A percentile compares a stretch with the other conserved stretches of the same genome.
Evolutionary conservation across 164 flowering plant genomes (phyloP).

Genomic region (Santalum album): DNA sequence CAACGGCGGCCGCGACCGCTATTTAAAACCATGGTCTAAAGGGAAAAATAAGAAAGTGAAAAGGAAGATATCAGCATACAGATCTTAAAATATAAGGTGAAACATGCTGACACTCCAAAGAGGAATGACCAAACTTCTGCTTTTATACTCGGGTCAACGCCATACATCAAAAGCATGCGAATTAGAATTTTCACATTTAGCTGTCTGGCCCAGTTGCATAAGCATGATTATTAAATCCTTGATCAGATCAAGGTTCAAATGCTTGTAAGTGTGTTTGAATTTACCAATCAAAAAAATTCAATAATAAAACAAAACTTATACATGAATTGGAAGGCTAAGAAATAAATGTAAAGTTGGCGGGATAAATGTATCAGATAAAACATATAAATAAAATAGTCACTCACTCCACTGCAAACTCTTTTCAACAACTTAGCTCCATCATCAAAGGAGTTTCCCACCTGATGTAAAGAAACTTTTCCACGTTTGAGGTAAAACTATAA

Average conservation of each 20-base stretch:
- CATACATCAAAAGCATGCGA: constrained; percentile 11
- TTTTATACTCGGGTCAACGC: constrained; percentile 33
- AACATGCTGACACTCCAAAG: constrained; percentile 31
- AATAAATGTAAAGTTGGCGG: neutral
- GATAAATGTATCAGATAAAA: neutral
- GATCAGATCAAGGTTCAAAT: no score
- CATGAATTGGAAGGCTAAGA: neutral
- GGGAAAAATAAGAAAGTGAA: neutral
- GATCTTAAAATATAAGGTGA: neutral
- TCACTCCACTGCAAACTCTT: neutral
- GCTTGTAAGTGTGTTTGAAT: no score
- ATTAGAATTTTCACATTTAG: neutral
- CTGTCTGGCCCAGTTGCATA: no score
- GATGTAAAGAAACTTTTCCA: constrained; percentile 1
- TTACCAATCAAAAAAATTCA: no score
- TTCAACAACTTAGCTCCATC: neutral
- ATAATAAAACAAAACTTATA: no score
- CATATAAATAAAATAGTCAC: no score
- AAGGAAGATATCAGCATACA: no score
- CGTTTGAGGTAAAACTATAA: no score
- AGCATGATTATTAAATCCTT: no score
- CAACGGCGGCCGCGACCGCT: no score
- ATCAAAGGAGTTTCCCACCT: constrained; percentile 2
- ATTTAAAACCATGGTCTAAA: no score
- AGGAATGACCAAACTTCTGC: constrained; percentile 42